Evolutionary conservation across 2,329 filamentous ascomycete genomes (phyloP).

Genomic region (Sporothrix mexicana): DNA sequence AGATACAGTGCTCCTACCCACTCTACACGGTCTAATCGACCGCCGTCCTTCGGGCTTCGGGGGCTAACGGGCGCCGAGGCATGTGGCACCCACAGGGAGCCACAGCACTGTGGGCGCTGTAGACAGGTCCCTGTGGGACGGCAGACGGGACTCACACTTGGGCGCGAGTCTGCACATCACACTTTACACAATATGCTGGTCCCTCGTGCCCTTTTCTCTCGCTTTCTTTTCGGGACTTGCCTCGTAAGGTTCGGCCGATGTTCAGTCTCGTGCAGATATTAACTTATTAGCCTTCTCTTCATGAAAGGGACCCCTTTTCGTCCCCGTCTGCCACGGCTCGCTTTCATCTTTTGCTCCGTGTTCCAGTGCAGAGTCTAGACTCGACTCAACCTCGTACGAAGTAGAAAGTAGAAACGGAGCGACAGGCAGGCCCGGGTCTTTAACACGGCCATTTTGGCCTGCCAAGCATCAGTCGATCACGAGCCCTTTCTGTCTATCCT

Average conservation of each 20-base stretch:
- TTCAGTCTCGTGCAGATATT: too few species aligned
- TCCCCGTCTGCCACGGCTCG: background rate
- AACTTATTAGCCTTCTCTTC: too few species aligned
- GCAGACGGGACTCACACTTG: background rate
- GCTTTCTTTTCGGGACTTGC: conserved; percentile 14
- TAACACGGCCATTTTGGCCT: background rate
- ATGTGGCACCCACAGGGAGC: background rate
- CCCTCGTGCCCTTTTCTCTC: background rate
- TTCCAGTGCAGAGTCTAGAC: too few species aligned
- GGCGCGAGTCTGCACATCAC: background rate
- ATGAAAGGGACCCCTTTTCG: too few species aligned
- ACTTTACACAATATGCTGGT: too few species aligned
- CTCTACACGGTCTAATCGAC: background rate
- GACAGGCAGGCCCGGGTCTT: too few species aligned
- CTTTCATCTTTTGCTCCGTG: background rate
- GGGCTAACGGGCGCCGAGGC: conserved; percentile 22
- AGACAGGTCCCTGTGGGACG: background rate
- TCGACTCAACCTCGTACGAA: background rate
- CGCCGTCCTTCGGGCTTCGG: conserved; percentile 21
- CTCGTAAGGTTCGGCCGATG: background rate
- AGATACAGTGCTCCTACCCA: background rate
- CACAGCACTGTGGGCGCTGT: background rate
- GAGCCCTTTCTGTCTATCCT: background rate
- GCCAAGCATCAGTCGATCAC: conserved; percentile 10
- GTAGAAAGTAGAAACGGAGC: background rate